phyloP scores from a whole-genome alignment of 371 early-diverging fungal species.

The Lichtheimia ramosa region DNA sequence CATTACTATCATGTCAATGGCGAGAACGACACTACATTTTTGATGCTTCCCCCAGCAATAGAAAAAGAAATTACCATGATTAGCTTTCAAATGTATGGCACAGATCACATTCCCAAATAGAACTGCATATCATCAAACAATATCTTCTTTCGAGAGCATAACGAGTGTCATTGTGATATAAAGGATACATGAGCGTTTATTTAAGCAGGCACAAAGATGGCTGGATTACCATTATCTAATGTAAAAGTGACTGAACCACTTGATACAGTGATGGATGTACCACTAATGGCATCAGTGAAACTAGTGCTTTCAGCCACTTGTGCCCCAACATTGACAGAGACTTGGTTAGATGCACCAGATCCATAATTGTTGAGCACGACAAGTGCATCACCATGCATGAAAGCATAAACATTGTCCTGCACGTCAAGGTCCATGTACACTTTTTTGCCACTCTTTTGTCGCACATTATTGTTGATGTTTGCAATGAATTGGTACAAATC shows the following conservation, averaged over 20 bases:
- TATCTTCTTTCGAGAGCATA: no score
- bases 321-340: conserved; percentile 19
- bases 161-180: no score
- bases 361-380: conserved; percentile 29
- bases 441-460: conserved; percentile 10
- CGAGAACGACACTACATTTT: conserved; percentile 13
- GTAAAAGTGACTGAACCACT: conserved; percentile 17
- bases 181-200: no score
- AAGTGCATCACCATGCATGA: conserved; percentile 21
- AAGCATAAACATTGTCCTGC: conserved; percentile 19
- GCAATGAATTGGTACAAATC: conserved; percentile 27
- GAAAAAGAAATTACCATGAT: background rate
- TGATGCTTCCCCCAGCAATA: conserved; percentile 15
- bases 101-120: conserved; percentile 6
- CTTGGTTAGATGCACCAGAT: conserved; percentile 9
- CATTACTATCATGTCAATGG: conserved; percentile 36
- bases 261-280: conserved; percentile 13
- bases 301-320: conserved; percentile 13
- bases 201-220: conserved; percentile 13
- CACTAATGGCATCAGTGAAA: conserved; percentile 21
- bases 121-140: background rate
- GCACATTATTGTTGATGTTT: conserved; percentile 11
- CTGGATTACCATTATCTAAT: conserved; percentile 21
- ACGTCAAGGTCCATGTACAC: conserved; percentile 12
- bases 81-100: conserved; percentile 4